Evolutionary conservation across 306 rosid genomes (phyloP), one percentile per base, ranked within the genome.

Genomic region (Cucurbita argyrosperma): DNA sequence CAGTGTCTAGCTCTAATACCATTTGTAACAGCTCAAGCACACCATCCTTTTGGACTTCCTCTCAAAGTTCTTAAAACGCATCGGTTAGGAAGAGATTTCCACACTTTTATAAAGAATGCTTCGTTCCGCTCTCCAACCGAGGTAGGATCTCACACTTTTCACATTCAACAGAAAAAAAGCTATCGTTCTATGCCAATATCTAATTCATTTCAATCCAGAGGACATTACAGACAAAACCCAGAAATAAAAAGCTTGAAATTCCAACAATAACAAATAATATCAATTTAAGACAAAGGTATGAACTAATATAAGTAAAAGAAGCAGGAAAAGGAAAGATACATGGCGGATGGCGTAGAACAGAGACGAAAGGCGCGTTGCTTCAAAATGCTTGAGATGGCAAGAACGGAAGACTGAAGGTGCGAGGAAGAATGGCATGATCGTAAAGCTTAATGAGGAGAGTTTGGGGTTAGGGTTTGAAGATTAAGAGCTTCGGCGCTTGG

Each of bases 341-440:
- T 55, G 80, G 74, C 10, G 55, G 30, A 54, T 30, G 42, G 79
- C 77, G 76, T 47, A 51, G 10, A 45, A 67, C 13, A 77, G 68
- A 60, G 81, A 43, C 18, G 76, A 52, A 49, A 74, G 50, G 14
- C 42, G 55, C 51, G 79, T 51, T 67, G 54, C 42, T 30, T 60
- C 39, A 19, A 77, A 74, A 63, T 21, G 46, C 13, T 54, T 53
- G 45, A 49, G 76, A 74, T 40, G 59, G 79, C 72, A 65, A 68
- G 52, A 73, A 53, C 55, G 69, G 40, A 68, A 47, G 19, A 74
- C 59, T 61, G 72, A 11, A 58, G 61, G 72, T 16, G 54, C 11
- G 45, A 51, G 26, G 64, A 64, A 56, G 21, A 73, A 68, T 13
- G 73, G 3, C 73, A 68, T 68, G 42, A 19, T 68, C 40, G 19